phyloP scores from a whole-genome alignment of 208 protist genomes.

The Blastocrithidia nonstop region DNA sequence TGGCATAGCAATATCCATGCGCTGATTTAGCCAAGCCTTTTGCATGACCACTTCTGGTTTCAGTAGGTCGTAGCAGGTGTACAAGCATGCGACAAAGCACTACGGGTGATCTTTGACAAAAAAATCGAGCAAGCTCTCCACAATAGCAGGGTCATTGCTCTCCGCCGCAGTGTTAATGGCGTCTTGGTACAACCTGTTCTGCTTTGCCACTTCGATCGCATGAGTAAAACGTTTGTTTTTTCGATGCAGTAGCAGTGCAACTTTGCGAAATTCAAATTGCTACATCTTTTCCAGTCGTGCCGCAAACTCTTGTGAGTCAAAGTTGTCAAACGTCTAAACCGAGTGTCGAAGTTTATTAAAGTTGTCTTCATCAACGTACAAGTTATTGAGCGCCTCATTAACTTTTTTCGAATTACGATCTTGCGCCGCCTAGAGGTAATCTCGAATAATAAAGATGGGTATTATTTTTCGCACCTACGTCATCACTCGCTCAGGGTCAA shows the following conservation, averaged over 20 bases:
- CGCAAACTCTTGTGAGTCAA: conserved; percentile 95
- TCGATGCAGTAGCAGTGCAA: conserved; percentile 95
- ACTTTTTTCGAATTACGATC: conserved; percentile 85
- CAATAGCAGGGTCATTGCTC: conserved; percentile 79
- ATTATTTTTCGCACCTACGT: conserved; percentile 64
- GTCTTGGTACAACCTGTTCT: conserved; percentile 96
- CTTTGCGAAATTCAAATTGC: conserved; percentile 97
- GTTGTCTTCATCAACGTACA: conserved; percentile 99
- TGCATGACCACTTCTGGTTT: conserved; percentile 93
- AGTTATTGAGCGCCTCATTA: conserved; percentile 96
- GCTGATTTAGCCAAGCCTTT: conserved; percentile 95
- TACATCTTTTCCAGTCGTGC: conserved; percentile 94
- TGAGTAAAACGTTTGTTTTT: conserved; percentile 84
- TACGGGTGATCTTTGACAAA: conserved; percentile 93
- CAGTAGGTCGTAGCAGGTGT: conserved; percentile 96
- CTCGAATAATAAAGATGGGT: conserved; percentile 90
- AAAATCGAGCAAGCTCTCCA: conserved; percentile 93
- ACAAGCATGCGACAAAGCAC: conserved; percentile 94
- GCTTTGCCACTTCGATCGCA: conserved; percentile 93
- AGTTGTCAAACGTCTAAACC: conserved; percentile 93
- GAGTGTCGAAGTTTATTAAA: conserved; percentile 91
- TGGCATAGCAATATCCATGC: conserved; percentile 98
- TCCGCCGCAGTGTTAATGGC: conserved; percentile 97
- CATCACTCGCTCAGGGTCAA: conserved; percentile 97
- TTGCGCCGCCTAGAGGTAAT: conserved; percentile 94